These are phyloP conservation scores for Ziziphus jujuba DNA, from an alignment of 306 rosid genomes.

Conservation along the genomic window DNA sequence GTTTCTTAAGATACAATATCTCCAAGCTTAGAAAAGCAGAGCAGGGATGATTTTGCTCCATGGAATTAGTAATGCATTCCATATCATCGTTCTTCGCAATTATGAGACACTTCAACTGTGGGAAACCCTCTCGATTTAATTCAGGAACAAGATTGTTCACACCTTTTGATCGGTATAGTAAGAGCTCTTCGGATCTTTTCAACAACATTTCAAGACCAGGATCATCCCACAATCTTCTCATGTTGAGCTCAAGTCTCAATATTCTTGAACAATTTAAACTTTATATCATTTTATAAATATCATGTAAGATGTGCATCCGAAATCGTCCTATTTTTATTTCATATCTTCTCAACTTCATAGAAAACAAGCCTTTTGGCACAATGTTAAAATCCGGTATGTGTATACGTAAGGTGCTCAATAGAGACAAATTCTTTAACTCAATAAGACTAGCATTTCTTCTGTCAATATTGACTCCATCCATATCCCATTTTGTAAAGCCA, in stretches of 20 bases:
- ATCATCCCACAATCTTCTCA: too few species aligned
- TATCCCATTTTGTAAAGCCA: too few species aligned
- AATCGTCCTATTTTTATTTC: background rate
- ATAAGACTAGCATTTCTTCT: too few species aligned
- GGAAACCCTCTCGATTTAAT: background rate
- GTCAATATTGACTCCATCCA: too few species aligned
- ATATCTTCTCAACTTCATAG: background rate
- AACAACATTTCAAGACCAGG: background rate
- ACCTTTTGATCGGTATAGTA: background rate
- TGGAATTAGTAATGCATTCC: slow-evolving; percentile 25
- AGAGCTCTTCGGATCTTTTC: background rate
- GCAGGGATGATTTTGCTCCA: slow-evolving; percentile 1
- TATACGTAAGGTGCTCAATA: background rate
- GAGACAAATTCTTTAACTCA: background rate
- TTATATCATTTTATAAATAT: too few species aligned
- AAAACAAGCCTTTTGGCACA: background rate
- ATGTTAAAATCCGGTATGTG: background rate
- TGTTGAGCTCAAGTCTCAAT: background rate
- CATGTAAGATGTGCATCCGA: background rate
- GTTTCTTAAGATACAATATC: slow-evolving; percentile 25
- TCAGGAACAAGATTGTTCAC: background rate
- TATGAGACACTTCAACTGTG: background rate
- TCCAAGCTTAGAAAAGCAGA: slow-evolving; percentile 36
- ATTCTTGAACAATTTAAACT: background rate
- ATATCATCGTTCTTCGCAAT: too few species aligned